Conservation (phyloP, 1,139 yeast genomes). For the Candida albicans region DNA sequence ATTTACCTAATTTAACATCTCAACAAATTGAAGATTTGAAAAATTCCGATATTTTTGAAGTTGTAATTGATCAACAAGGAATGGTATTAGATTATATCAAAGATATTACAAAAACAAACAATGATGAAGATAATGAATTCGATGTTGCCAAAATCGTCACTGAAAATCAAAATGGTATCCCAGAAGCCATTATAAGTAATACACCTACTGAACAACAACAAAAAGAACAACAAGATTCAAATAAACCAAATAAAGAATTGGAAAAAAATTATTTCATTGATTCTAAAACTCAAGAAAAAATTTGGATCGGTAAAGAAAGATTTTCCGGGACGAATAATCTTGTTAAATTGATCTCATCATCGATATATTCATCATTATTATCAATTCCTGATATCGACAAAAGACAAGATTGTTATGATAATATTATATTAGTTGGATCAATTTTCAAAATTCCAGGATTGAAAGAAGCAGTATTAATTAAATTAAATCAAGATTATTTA, state of each 20-base stretch:
- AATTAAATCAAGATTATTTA: constrained; percentile 59
- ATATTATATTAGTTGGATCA: constrained; percentile 74
- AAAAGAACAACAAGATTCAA: constrained; percentile 19
- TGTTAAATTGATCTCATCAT: constrained; percentile 52
- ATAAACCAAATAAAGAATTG: constrained; percentile 57
- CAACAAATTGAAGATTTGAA: constrained; percentile 75
- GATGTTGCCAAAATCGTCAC: constrained; percentile 92
- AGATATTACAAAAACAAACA: constrained; percentile 24
- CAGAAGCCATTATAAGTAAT: not conserved
- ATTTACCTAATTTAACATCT: constrained; percentile 58
- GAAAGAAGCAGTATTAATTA: constrained; percentile 63
- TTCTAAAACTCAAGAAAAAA: constrained; percentile 47
- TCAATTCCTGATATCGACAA: constrained; percentile 66
- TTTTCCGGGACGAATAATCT: constrained; percentile 73
- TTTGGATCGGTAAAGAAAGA: constrained; percentile 80
- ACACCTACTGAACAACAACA: constrained; percentile 4
- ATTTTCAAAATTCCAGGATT: constrained; percentile 77
- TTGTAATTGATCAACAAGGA: constrained; percentile 57
- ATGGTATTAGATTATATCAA: constrained; percentile 55
- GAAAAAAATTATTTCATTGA: constrained; percentile 70
- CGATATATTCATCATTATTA: constrained; percentile 53
- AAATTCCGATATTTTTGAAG: constrained; percentile 73
- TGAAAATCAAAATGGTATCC: constrained; percentile 33
- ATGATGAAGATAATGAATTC: constrained; percentile 67
- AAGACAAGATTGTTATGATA: constrained; percentile 86